Evolutionary conservation across 768 basidiomycete genomes (phyloP).

Genomic region (Leccinum imitatum): DNA sequence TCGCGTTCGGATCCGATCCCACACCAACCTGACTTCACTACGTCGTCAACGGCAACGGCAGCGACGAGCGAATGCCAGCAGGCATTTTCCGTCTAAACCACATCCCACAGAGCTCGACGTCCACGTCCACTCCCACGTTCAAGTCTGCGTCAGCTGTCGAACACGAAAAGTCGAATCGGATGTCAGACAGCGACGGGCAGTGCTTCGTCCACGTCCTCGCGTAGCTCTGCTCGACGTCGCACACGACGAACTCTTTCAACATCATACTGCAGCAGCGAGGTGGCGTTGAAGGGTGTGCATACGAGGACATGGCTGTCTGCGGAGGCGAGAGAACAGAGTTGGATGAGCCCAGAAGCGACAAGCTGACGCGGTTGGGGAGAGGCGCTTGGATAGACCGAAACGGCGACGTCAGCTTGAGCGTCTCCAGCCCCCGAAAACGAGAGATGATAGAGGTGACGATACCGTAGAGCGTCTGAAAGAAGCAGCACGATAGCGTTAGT

Average conservation of each 20-base stretch:
- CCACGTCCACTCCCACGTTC: conserved; percentile 31
- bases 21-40: not conserved
- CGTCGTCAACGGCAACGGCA: not conserved
- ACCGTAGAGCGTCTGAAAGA: conserved; percentile 24
- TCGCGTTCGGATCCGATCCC: not conserved
- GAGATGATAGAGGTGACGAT: conserved; percentile 33
- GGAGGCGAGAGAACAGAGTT: conserved; percentile 10
- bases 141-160: conserved; percentile 26
- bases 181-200: conserved; percentile 27
- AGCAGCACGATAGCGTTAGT: not conserved
- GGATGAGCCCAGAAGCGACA: conserved; percentile 2
- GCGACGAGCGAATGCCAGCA: not conserved
- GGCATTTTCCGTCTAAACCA: conserved; percentile 29
- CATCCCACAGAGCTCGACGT: conserved; percentile 32
- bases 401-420: conserved; percentile 32
- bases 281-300: not conserved
- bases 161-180: conserved; percentile 33
- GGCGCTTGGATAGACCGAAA: conserved; percentile 29
- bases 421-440: conserved; percentile 29
- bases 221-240: conserved; percentile 25
- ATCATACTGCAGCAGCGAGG: not conserved
- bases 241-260: conserved; percentile 31
- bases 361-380: conserved; percentile 5
- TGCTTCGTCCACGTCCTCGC: conserved; percentile 30
- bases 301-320: not conserved